These are phyloP conservation scores for Schizopora paradoxa DNA, from an alignment of 1,284 basidiomycete genomes.

Conservation along the genomic window DNA sequence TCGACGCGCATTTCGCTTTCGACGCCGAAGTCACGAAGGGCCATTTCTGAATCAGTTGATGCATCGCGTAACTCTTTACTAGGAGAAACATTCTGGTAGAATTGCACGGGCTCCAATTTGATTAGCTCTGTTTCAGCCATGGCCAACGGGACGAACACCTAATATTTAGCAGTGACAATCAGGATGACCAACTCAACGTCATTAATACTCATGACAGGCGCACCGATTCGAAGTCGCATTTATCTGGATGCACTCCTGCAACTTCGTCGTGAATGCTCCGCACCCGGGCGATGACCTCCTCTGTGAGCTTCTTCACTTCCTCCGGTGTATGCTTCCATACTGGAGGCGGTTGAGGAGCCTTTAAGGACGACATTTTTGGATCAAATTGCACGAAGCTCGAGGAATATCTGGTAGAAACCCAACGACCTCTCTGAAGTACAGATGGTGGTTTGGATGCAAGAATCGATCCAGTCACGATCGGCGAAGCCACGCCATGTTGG, in stretches of 20 bases:
- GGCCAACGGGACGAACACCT: conserved; percentile 69
- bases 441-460: no score
- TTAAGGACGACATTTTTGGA: conserved; percentile 40
- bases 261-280: conserved; percentile 55
- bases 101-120: conserved; percentile 53
- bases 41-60: conserved; percentile 65
- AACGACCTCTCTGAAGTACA: no score
- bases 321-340: conserved; percentile 65
- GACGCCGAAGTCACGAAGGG: conserved; percentile 60
- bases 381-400: no score
- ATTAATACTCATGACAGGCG: conserved; percentile 17
- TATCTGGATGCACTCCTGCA: conserved; percentile 50
- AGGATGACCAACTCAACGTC: background rate
- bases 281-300: conserved; percentile 54
- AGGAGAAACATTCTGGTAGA: conserved; percentile 77
- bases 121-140: conserved; percentile 52
- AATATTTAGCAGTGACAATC: conserved; percentile 2
- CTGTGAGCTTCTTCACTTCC: conserved; percentile 52
- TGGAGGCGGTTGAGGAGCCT: conserved; percentile 63
- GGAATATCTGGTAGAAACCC: no score
- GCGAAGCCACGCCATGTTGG: no score
- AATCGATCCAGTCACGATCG: no score
- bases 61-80: conserved; percentile 69
- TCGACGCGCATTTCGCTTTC: conserved; percentile 74
- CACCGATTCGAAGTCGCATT: conserved; percentile 57